Percentiles rank a stretch among this genome's conserved stretches.
phyloP scores from a whole-genome alignment of 441 rosid genomes.

The Corymbia citriodora region DNA sequence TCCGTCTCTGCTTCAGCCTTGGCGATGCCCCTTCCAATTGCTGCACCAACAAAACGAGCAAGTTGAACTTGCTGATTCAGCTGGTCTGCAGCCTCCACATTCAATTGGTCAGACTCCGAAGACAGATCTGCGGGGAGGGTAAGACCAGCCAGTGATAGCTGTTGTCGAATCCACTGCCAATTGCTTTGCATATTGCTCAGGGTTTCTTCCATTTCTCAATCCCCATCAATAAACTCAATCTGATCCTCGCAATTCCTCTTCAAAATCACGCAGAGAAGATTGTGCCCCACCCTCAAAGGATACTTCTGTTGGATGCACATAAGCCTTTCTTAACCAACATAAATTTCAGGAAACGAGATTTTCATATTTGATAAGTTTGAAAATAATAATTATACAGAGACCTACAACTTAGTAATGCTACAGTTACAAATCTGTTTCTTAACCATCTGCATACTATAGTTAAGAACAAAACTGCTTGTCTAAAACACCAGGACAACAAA shows the following conservation, averaged over 20 bases:
- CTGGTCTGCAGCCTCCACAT: conserved; percentile 35
- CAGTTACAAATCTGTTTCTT: background rate
- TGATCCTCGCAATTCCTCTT: conserved; percentile 60
- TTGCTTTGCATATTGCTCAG: conserved; percentile 41
- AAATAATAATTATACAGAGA: background rate
- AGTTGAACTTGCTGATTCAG: conserved; percentile 49
- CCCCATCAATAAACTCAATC: conserved; percentile 65
- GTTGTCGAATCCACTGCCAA: conserved; percentile 72
- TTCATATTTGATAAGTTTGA: background rate
- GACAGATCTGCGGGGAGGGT: conserved; percentile 54
- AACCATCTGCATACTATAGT: background rate
- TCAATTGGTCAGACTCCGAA: conserved; percentile 16
- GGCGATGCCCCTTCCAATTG: conserved; percentile 66
- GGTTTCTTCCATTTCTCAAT: conserved; percentile 79
- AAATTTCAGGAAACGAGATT: background rate
- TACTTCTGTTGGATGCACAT: conserved; percentile 37
- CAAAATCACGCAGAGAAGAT: conserved; percentile 33
- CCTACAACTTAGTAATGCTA: background rate
- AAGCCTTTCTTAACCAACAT: background rate
- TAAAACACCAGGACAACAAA: background rate
- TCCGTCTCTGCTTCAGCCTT: conserved; percentile 66
- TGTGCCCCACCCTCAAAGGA: conserved; percentile 57
- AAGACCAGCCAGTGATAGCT: conserved; percentile 60
- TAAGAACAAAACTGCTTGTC: background rate
- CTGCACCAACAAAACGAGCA: conserved; percentile 66